A percentile compares a stretch with the other conserved stretches of the same genome.
These are phyloP conservation scores for Aspergillus clavatus DNA, from an alignment of 2,329 filamentous ascomycete species.

Conservation along the genomic window DNA sequence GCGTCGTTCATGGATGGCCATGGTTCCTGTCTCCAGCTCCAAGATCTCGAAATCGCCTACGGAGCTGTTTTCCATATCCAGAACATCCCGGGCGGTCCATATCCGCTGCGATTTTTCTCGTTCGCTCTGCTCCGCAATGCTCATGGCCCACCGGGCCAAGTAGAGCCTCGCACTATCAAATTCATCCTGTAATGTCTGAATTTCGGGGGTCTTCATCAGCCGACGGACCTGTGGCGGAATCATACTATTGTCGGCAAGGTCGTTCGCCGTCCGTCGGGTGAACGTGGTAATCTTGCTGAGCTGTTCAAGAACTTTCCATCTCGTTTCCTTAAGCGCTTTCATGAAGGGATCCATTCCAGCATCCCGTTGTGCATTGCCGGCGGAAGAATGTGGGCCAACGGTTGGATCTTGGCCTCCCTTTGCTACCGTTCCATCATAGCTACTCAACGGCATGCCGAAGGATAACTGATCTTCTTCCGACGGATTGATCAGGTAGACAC, in stretches of 20 bases:
- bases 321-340: constrained; percentile 88
- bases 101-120: constrained; percentile 77
- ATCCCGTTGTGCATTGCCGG: constrained; percentile 46
- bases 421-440: constrained; percentile 37
- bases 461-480: constrained; percentile 75
- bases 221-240: constrained; percentile 82
- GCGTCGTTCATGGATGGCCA: constrained; percentile 71
- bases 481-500: constrained; percentile 86
- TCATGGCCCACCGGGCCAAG: constrained; percentile 96
- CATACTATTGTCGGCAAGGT: constrained; percentile 85
- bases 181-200: constrained; percentile 92
- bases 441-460: constrained; percentile 56
- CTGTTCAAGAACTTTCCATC: constrained; percentile 95
- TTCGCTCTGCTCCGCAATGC: constrained; percentile 94
- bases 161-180: constrained; percentile 96
- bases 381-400: constrained; percentile 31
- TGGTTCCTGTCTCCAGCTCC: constrained; percentile 66
- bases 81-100: constrained; percentile 87
- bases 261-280: constrained; percentile 83
- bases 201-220: constrained; percentile 83
- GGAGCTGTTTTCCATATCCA: constrained; percentile 90
- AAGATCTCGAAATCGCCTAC: constrained; percentile 95
- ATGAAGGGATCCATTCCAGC: constrained; percentile 86
- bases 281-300: constrained; percentile 97
- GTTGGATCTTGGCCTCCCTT: constrained; percentile 31